phyloP scores from a whole-genome alignment of 176 grass and related monocot species.

The Leersia perrieri region DNA sequence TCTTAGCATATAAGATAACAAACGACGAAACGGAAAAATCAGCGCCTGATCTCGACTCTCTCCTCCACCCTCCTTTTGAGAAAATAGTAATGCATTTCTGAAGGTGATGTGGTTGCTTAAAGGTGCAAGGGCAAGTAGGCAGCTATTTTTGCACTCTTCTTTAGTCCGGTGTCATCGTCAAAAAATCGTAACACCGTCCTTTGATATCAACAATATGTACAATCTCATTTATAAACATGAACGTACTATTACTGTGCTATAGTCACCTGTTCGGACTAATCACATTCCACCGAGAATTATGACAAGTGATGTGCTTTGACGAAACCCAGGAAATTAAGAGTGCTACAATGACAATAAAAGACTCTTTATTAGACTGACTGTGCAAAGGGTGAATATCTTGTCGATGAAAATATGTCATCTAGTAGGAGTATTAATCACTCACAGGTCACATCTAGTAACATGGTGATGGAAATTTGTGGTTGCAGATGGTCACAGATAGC shows the following conservation, averaged over 20 bases:
- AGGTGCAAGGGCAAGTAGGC: conserved; percentile 14
- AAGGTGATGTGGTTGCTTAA: conserved; percentile 9
- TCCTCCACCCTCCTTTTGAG: background rate
- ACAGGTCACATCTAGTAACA: background rate
- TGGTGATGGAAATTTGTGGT: background rate
- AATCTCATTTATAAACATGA: conserved; percentile 13
- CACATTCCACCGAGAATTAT: background rate
- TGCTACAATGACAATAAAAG: background rate
- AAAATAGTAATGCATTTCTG: background rate
- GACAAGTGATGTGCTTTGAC: conserved; percentile 14
- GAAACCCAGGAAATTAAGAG: background rate
- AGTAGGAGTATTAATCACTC: no score
- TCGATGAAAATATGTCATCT: background rate
- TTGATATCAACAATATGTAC: background rate
- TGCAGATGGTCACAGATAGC: conserved; percentile 93
- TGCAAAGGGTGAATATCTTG: background rate
- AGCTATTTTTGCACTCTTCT: background rate
- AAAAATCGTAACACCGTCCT: background rate
- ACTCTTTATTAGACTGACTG: background rate
- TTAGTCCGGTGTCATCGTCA: background rate
- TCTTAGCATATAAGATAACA: background rate
- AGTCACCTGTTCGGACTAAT: conserved; percentile 29
- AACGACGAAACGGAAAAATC: background rate
- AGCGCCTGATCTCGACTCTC: background rate
- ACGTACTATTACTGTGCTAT: conserved; percentile 15